These are phyloP conservation scores for Violaceomyces palustris DNA, from an alignment of 1,284 basidiomycete genomes.

Conservation along the genomic window DNA sequence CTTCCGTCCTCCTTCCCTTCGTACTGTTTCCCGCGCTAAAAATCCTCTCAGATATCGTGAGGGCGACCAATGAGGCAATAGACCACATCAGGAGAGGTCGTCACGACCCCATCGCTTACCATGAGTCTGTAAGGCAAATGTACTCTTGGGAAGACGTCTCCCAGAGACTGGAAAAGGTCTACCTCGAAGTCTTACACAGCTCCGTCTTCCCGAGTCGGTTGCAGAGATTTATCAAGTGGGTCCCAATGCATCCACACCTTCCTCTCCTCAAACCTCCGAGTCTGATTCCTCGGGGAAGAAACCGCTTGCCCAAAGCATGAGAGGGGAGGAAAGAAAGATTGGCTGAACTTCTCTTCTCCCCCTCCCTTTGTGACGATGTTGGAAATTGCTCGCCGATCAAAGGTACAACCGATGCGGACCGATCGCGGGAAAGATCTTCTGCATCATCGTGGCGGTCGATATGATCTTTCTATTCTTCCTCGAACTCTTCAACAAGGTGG, in stretches of 20 bases:
- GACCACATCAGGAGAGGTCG: constrained; percentile 63
- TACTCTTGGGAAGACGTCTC: constrained; percentile 86
- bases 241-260: constrained; percentile 57
- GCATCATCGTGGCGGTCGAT: constrained; percentile 71
- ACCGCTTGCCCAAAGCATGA: too few relatives aligned
- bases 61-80: constrained; percentile 76
- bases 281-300: too few relatives aligned
- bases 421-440: constrained; percentile 71
- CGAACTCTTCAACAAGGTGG: constrained; percentile 69
- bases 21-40: too few relatives aligned
- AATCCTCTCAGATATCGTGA: constrained; percentile 68
- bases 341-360: too few relatives aligned
- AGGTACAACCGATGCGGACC: constrained; percentile 66
- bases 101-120: constrained; percentile 75
- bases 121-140: constrained; percentile 70
- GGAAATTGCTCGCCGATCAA: background rate
- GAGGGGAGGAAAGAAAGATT: constrained; percentile 64
- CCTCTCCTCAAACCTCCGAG: constrained; percentile 68
- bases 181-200: constrained; percentile 63
- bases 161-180: constrained; percentile 75
- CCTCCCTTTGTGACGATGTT: constrained; percentile 6
- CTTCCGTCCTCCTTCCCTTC: too few relatives aligned
- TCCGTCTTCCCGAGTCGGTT: constrained; percentile 11
- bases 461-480: constrained; percentile 71
- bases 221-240: too few relatives aligned